Percentiles rank a stretch among this genome's conserved stretches.
Conservation (phyloP, 768 basidiomycete genomes). For the Tremella fuciformis region DNA sequence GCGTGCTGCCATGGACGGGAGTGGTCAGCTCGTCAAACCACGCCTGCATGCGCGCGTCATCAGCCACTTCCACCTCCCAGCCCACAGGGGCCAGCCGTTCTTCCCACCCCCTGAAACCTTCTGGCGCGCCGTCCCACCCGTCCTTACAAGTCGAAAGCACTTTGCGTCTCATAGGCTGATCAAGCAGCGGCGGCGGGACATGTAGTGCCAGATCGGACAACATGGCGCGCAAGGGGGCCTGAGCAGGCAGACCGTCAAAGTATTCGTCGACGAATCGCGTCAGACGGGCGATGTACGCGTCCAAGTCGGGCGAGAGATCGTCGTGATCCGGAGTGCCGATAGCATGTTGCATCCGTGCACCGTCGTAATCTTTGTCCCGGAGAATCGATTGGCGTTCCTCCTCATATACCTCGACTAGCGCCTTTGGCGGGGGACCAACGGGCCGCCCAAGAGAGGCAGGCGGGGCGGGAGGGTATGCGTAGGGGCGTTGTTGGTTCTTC, state of each 20-base stretch:
- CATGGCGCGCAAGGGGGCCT: not conserved
- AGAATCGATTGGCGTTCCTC: constrained; percentile 13
- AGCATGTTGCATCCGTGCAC: not conserved
- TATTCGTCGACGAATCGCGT: constrained; percentile 11
- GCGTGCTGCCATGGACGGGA: not conserved
- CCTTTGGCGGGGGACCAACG: not conserved
- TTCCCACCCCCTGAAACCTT: constrained; percentile 4
- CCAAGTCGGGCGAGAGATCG: constrained; percentile 9
- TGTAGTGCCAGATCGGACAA: not conserved
- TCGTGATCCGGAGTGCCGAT: constrained; percentile 4
- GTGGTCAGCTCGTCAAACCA: constrained; percentile 9
- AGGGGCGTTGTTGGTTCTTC: not conserved
- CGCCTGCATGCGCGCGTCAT: constrained; percentile 17
- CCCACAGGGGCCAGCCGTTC: not conserved
- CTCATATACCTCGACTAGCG: constrained; percentile 6
- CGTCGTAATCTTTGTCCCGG: constrained; percentile 1
- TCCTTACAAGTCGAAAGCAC: constrained; percentile 2
- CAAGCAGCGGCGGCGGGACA: constrained; percentile 4
- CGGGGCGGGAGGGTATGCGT: not conserved
- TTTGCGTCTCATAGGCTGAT: not conserved
- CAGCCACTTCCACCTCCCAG: constrained; percentile 17
- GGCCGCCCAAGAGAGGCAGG: not conserved
- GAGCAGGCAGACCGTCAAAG: not conserved
- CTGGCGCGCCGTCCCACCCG: constrained; percentile 4
- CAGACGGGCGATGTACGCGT: constrained; percentile 4